Percentiles rank a stretch among this genome's conserved stretches.
Evolutionary conservation across 1,284 basidiomycete genomes (phyloP).

Genomic region (Ustilago shanxiensis): DNA sequence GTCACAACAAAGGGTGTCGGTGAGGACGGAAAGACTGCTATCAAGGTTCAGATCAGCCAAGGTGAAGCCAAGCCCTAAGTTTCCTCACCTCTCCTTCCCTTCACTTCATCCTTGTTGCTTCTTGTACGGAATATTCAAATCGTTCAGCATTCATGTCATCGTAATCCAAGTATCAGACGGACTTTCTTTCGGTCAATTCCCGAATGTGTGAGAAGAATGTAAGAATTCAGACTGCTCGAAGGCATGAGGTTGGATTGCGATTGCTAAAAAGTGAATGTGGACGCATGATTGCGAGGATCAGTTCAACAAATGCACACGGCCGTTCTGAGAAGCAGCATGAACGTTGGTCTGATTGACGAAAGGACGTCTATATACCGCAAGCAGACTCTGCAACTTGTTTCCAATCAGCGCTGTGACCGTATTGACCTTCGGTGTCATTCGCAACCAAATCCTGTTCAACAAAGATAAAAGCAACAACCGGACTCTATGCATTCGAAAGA

Average conservation of each 20-base stretch:
- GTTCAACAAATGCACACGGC: neutral
- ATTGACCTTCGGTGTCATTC: conserved; percentile 1
- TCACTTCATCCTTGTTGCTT: neutral
- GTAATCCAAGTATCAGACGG: conserved; percentile 15
- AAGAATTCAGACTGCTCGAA: conserved; percentile 1
- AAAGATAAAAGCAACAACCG: neutral
- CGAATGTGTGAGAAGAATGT: neutral
- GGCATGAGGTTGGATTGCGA: neutral
- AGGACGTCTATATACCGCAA: neutral
- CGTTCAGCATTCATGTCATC: neutral
- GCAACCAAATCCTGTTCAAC: neutral
- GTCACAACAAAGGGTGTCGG: conserved; percentile 78
- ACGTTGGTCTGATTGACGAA: neutral
- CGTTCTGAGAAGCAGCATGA: conserved; percentile 18
- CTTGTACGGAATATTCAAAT: neutral
- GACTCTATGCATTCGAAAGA: conserved; percentile 19
- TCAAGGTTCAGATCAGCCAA: conserved; percentile 72
- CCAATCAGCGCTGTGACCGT: neutral
- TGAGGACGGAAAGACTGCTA: conserved; percentile 73
- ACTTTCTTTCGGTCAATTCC: conserved; percentile 2
- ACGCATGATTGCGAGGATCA: neutral
- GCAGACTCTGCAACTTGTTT: neutral
- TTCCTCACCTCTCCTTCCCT: too few relatives aligned
- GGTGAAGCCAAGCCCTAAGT: conserved; percentile 51
- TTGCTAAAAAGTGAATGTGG: neutral